Percentiles rank a stretch among this genome's conserved stretches.
These are phyloP conservation scores for Lasiodiplodia citricola DNA, from an alignment of 2,329 filamentous ascomycete genomes.

Conservation along the genomic window DNA sequence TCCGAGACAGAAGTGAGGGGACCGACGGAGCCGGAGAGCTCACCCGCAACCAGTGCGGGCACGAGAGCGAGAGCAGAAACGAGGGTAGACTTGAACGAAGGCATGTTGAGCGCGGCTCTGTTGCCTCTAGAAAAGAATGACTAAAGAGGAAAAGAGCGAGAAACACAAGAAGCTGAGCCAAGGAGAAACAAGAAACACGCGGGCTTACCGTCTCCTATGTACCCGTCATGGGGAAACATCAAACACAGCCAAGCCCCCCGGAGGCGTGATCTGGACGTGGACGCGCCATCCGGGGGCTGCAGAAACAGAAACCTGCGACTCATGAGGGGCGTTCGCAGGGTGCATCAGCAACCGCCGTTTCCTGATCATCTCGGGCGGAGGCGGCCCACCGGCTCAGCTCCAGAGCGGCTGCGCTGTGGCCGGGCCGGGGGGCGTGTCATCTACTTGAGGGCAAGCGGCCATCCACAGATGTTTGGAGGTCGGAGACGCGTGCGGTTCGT, in stretches of 20 bases:
- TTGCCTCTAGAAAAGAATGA: constrained; percentile 1
- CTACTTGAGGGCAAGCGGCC: constrained; percentile 19
- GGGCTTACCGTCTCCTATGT: constrained; percentile 12
- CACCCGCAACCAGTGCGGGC: constrained; percentile 33
- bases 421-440: constrained; percentile 1
- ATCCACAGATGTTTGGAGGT: constrained; percentile 3
- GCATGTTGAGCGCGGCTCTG: constrained; percentile 33
- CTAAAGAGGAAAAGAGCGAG: constrained; percentile 13
- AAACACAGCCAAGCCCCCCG: constrained; percentile 6
- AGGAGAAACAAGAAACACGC: constrained; percentile 21
- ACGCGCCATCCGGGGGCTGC: constrained; percentile 12
- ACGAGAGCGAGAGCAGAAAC: constrained; percentile 33
- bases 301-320: constrained; percentile 10
- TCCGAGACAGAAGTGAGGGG: constrained; percentile 37
- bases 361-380: constrained; percentile 7
- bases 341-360: constrained; percentile 10
- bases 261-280: constrained; percentile 6
- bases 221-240: constrained; percentile 14
- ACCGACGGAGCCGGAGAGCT: constrained; percentile 43
- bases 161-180: constrained; percentile 1
- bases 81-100: constrained; percentile 33
- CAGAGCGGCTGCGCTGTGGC: neutral
- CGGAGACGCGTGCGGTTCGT: neutral
- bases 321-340: neutral
- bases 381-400: neutral